These are phyloP conservation scores for Xylaria flabelliformis DNA, from an alignment of 495 filamentous ascomycete genomes.

Conservation along the genomic window DNA sequence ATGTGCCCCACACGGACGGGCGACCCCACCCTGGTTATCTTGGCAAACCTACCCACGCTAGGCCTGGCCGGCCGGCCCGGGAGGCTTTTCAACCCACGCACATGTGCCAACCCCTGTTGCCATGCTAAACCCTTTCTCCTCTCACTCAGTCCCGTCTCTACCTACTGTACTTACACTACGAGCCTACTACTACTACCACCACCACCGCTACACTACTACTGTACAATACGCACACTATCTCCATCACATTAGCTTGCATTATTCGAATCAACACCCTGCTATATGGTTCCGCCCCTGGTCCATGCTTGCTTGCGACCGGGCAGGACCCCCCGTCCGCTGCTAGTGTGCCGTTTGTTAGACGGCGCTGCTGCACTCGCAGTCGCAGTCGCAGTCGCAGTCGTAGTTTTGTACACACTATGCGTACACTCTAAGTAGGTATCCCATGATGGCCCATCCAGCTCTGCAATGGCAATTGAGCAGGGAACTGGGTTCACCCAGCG, in stretches of 20 bases:
- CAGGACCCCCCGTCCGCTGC: conserved; percentile 8
- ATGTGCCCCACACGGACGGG: conserved; percentile 9
- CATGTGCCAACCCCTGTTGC: conserved; percentile 14
- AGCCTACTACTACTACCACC: no score
- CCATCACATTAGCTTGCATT: conserved; percentile 16
- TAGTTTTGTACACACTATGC: neutral
- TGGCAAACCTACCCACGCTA: conserved; percentile 13
- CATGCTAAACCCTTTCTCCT: neutral
- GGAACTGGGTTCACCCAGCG: conserved; percentile 21
- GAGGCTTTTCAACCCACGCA: conserved; percentile 11
- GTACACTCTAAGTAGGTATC: neutral
- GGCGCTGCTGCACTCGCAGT: neutral
- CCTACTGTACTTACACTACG: no score
- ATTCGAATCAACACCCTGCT: conserved; percentile 22
- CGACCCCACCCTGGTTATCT: neutral
- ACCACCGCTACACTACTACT: no score
- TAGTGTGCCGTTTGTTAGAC: conserved; percentile 11
- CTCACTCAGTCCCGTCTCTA: neutral
- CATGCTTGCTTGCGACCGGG: conserved; percentile 15
- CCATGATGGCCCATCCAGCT: conserved; percentile 8
- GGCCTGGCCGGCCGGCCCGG: conserved; percentile 22
- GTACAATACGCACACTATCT: neutral
- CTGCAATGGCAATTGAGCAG: conserved; percentile 18
- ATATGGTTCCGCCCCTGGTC: conserved; percentile 16
- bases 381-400: no score